phyloP scores from a whole-genome alignment of 495 filamentous ascomycete genomes.

The Corynascus novoguineensis region DNA sequence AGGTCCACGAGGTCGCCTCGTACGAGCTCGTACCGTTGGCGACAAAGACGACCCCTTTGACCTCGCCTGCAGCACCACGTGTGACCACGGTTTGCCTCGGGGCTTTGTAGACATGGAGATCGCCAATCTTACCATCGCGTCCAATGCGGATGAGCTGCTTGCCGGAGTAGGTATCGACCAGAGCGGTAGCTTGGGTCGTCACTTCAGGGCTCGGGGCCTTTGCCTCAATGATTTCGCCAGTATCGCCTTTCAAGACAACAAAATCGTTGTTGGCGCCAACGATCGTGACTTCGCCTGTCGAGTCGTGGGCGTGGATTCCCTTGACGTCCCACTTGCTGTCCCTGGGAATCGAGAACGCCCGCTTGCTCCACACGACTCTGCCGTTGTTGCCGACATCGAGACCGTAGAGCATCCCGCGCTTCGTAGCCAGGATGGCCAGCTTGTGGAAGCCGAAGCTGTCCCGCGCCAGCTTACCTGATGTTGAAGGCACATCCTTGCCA shows the following conservation, averaged over 20 bases:
- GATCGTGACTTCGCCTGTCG: slow-evolving; percentile 53
- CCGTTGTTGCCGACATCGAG: slow-evolving; percentile 73
- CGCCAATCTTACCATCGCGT: slow-evolving; percentile 39
- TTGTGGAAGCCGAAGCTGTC: slow-evolving; percentile 88
- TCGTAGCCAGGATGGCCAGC: slow-evolving; percentile 72
- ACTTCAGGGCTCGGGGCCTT: slow-evolving; percentile 33
- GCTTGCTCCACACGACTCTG: slow-evolving; percentile 65
- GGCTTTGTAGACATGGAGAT: slow-evolving; percentile 32
- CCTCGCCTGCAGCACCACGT: slow-evolving; percentile 51
- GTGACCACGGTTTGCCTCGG: slow-evolving; percentile 56
- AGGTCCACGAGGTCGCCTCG: slow-evolving; percentile 63
- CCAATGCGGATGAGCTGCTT: slow-evolving; percentile 46
- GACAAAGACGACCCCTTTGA: slow-evolving; percentile 56
- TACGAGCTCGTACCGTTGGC: slow-evolving; percentile 40
- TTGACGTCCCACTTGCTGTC: slow-evolving; percentile 60
- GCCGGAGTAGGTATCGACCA: slow-evolving; percentile 48
- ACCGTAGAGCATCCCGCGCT: slow-evolving; percentile 69
- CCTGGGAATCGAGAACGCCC: slow-evolving; percentile 50
- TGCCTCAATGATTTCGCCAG: slow-evolving; percentile 49
- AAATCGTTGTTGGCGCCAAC: slow-evolving; percentile 53
- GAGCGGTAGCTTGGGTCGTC: slow-evolving; percentile 40
- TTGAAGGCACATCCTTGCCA: slow-evolving; percentile 41
- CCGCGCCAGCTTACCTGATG: slow-evolving; percentile 51
- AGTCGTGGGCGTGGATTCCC: slow-evolving; percentile 54
- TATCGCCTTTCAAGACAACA: slow-evolving; percentile 51